These are phyloP conservation scores for Hypsizygus ulmarius DNA, from an alignment of 1,284 basidiomycete species.

Conservation along the genomic window DNA sequence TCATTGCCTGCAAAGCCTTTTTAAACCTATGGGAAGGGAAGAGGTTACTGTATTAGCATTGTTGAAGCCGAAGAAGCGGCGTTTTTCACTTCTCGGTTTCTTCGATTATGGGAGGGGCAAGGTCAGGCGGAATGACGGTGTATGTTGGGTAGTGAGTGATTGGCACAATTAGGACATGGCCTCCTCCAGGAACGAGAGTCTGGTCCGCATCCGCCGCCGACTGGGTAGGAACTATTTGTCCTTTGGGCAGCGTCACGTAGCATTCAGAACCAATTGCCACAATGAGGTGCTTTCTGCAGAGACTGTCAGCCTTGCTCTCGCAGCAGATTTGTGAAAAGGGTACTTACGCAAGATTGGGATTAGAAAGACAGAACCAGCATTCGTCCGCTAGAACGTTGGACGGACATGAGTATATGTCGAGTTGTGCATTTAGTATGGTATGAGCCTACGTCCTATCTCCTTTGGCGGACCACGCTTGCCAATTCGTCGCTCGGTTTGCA, in stretches of 20 bases:
- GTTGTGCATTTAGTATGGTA: neutral
- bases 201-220: slow-evolving; percentile 45
- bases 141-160: slow-evolving; percentile 69
- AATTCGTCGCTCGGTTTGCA: slow-evolving; percentile 38
- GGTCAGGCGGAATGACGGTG: slow-evolving; percentile 69
- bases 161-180: slow-evolving; percentile 88
- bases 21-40: slow-evolving; percentile 59
- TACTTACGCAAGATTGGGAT: slow-evolving; percentile 80
- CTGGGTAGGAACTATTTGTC: slow-evolving; percentile 84
- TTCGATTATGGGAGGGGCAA: slow-evolving; percentile 70
- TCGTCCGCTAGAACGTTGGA: slow-evolving; percentile 59
- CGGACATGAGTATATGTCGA: slow-evolving; percentile 13
- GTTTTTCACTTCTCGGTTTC: slow-evolving; percentile 69
- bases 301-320: neutral
- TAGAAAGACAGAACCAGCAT: slow-evolving; percentile 96
- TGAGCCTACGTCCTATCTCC: slow-evolving; percentile 71
- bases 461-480: slow-evolving; percentile 63
- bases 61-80: slow-evolving; percentile 4
- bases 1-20: slow-evolving; percentile 67
- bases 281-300: slow-evolving; percentile 84
- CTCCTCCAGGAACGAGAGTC: slow-evolving; percentile 79
- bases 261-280: slow-evolving; percentile 90
- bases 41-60: slow-evolving; percentile 3
- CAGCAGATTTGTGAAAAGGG: neutral
- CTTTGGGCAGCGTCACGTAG: slow-evolving; percentile 91